Base-by-base conservation (phyloP, 2,329 filamentous ascomycete genomes). In the Hymenoscyphus infarciens region DNA sequence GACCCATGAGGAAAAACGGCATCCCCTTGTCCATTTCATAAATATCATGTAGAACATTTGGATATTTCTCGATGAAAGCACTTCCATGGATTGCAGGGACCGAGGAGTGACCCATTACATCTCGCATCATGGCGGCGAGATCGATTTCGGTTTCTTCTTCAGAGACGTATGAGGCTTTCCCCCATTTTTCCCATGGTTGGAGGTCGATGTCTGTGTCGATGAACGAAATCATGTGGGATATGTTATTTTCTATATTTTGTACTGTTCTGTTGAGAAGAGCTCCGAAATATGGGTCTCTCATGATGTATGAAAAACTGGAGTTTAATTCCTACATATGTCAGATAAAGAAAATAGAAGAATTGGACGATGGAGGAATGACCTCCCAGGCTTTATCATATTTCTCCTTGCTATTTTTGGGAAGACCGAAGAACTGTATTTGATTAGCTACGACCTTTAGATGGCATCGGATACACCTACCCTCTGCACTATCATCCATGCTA, bases 131-230 rank as follows among this genome's bases (percentile, higher is more conserved):
- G 2, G 78, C 74, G 66, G 80, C 78, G 1, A 87, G 72, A 63
- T 78, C 77, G 13, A 80, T 77, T 67, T 87, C 83, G 15, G 80
- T 83, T 60, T 81, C 77, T 31, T 75, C 73, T 1, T 75, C 67
- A 16, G 81, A 79, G 3, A 76, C 71, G 10, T 78, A 72, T 2
- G 74, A 74, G 1, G 82, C 76, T 10, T 78, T 73, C 19, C 77
- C 79, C n/a, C 73, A 75, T 38, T 83, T 80, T 70, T 89, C 87
- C 86, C 87, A 89, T 1, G 77, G 77, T 68, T 80, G 79, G 64
- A 87, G 83, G 69, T 89, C 86, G 27, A 89, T 83, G 2, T 80
- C 75, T 19, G 83, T 86, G 7, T 79, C 76, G 42, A 79, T 80
- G 68, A 86, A 87, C 0, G 84, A 85, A 45, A 88, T 79, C 38